Evolutionary conservation across 2,329 filamentous ascomycete genomes (phyloP).

Genomic region (Penicillium aurantiogriseum): DNA sequence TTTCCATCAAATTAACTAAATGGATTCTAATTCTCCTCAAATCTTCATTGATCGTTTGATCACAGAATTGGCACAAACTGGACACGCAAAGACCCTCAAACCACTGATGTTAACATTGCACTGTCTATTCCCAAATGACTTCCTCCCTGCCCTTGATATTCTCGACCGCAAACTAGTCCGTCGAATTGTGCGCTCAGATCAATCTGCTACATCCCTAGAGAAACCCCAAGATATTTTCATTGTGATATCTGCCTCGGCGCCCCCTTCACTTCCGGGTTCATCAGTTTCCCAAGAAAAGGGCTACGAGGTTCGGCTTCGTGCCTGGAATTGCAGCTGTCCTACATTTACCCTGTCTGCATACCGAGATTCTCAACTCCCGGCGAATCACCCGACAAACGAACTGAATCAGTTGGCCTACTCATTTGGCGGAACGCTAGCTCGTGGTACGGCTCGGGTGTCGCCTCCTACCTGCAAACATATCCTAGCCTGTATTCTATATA

Average conservation of each 20-base stretch:
- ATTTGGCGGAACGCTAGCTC: conserved; percentile 40
- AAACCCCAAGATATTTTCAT: conserved; percentile 52
- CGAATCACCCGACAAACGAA: background rate
- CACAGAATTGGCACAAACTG: conserved; percentile 19
- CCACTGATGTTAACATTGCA: conserved; percentile 75
- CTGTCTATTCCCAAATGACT: conserved; percentile 74
- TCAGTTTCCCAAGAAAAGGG: conserved; percentile 31
- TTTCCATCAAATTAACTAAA: background rate
- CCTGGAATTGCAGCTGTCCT: conserved; percentile 90
- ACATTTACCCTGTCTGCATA: conserved; percentile 76
- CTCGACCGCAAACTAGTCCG: conserved; percentile 75
- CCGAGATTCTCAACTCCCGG: conserved; percentile 34
- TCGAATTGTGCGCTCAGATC: conserved; percentile 41
- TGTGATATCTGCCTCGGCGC: conserved; percentile 59
- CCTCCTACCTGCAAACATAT: conserved; percentile 76
- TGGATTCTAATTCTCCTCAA: conserved; percentile 4
- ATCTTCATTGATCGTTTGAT: conserved; percentile 29
- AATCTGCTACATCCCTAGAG: background rate
- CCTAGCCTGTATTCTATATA: conserved; percentile 74
- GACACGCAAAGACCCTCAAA: conserved; percentile 37
- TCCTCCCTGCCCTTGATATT: conserved; percentile 83
- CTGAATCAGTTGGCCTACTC: conserved; percentile 22
- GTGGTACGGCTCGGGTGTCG: conserved; percentile 16
- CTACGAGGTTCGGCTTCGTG: conserved; percentile 70
- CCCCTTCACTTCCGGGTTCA: conserved; percentile 20